Conservation (phyloP, 2,329 filamentous ascomycete genomes). For the Trichoderma cornu-damae region DNA sequence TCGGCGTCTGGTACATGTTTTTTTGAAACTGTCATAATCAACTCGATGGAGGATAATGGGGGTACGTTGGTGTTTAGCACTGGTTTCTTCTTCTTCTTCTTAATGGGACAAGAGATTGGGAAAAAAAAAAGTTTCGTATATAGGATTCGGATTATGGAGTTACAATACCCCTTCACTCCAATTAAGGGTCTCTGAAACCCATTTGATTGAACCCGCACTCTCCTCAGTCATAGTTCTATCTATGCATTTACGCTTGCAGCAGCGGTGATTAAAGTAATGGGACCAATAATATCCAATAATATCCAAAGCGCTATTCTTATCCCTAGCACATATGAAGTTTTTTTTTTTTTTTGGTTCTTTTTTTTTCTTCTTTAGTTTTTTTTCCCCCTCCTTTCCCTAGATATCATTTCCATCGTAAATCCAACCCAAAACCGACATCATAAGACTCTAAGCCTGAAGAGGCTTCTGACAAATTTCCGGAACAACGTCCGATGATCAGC, state of each 20-base stretch:
- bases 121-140: conserved; percentile 11
- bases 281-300: not conserved
- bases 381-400: not conserved
- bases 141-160: conserved; percentile 8
- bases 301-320: not conserved
- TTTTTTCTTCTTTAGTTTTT: no score
- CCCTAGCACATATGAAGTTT: not conserved
- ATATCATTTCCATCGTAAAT: not conserved
- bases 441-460: not conserved
- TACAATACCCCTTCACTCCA: conserved; percentile 3
- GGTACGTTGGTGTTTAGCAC: not conserved
- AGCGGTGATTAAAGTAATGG: not conserved
- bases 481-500: not conserved
- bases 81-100: not conserved
- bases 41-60: conserved; percentile 1
- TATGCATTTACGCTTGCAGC: conserved; percentile 7
- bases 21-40: not conserved
- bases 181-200: not conserved
- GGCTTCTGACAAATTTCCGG: not conserved
- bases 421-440: not conserved
- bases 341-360: no score
- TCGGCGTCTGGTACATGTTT: conserved; percentile 17
- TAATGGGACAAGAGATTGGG: not conserved
- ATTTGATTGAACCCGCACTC: not conserved
- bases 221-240: not conserved